These are phyloP conservation scores for Calonectria multiphialidica DNA, from an alignment of 2,329 filamentous ascomycete genomes.

Conservation along the genomic window DNA sequence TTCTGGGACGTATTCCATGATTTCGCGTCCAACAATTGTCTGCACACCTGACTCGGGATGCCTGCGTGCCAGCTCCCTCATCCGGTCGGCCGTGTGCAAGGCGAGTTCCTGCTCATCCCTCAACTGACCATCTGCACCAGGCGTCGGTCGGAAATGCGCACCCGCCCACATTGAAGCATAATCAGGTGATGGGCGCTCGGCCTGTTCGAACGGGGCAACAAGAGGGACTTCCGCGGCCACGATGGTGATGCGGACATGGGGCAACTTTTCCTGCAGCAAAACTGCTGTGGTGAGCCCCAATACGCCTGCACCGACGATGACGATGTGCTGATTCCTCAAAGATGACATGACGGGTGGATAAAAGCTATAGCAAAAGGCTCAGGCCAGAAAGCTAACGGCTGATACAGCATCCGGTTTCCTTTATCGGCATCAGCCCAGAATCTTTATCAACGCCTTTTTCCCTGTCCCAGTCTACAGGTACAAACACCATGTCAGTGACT, in stretches of 20 bases:
- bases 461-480: not conserved
- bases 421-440: not conserved
- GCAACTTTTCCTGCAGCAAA: not conserved
- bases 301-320: not conserved
- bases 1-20: not conserved
- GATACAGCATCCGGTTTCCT: not conserved
- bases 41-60: not conserved
- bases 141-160: not conserved
- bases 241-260: not conserved
- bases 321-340: not conserved
- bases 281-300: not conserved
- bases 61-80: not conserved
- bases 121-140: not conserved
- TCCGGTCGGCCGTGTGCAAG: not conserved
- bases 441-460: not conserved
- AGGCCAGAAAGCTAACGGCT: not conserved
- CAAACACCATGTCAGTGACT: not conserved
- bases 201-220: not conserved
- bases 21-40: not conserved
- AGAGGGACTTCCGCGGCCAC: not conserved
- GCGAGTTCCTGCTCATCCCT: not conserved
- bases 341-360: not conserved
- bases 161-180: constrained; percentile 8
- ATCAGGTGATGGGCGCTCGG: not conserved
- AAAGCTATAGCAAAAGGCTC: not conserved